Evolutionary conservation across 352 stramenopile species (phyloP), one percentile per base, ranked within the genome.

Genomic region (Phytopythium oedochilum): DNA sequence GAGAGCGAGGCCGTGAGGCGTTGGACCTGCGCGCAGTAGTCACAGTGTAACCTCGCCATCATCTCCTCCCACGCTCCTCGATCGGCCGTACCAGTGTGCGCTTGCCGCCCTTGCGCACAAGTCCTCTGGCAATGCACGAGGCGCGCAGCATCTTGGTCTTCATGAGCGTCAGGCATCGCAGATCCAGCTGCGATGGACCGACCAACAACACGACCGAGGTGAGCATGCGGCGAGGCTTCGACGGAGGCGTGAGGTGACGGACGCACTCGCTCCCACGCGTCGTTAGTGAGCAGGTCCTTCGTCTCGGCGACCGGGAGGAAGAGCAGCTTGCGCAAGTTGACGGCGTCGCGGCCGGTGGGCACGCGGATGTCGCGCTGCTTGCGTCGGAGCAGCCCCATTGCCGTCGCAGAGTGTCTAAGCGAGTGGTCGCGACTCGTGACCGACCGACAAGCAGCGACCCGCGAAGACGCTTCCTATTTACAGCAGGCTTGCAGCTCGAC

Each of bases 81-180:
- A 15, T 14, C 4, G 9, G 10, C 50, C 59, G 14, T 49, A 86
- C 75, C 14, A 93, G 63, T 4, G 65, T 68, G 2, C 71, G 66
- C 51, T 90, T 93, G 7, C 75, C 75, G n/a, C 83, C 83, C 70
- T 86, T 89, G 46, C 71, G 78, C 0, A 55, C 50, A 12, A 93
- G 60, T 0, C 67, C 75, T 17, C 83, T 71, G 3, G 83, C 82
- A 31, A 92, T 83, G 29, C 83, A 93, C 12, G 83, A 83, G 1
- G 83, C 83, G 18, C 78, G 79, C 53, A 92, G 64, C 74, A 92
- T 92, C 53, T 92, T 92, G 53, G 69, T 79, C 64, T 93, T 90
- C 75, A 93, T 87, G 2, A 93, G 70, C 29, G 77, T 83, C 44
- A 93, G 50, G 32, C 83, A 94, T 75, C 82, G 73, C 39, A 92